Base-by-base conservation (phyloP, 306 rosid genomes). In the Potentilla sterilis region DNA sequence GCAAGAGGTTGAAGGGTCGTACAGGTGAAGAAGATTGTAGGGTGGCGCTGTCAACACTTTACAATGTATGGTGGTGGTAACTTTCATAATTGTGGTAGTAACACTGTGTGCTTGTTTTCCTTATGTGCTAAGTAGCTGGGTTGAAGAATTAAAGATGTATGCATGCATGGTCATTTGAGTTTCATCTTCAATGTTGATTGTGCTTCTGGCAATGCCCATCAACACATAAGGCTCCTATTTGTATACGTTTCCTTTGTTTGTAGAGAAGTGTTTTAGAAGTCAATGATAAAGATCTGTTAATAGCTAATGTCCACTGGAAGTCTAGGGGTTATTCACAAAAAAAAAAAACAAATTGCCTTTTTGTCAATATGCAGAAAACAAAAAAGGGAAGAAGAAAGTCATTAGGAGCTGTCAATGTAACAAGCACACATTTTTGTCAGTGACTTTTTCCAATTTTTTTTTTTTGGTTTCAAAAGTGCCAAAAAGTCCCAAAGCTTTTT, bases 1-100 rank as follows among this genome's bases (percentile, higher is more conserved):
- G 97, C 67, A 95, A 92, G 92, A 90, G 98, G 84, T 92, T 95
- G 70, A 95, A 95, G 89, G 98, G 98, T 69, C 98, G 98, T 66
- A 87, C 96, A 68, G 97, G 93, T 76, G 98, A 92, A 83, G 93
- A 95, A 72, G 98, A 95, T 75, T 95, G 97, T 82, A 81, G 96
- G 85, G 86, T 85, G 49, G 95, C 98, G 13, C 97, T 95, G 70
- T 92, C 97, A 73, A 95, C 97, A 78, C 98, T 93, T 62, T 91
- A 82, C 81, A 87, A 89, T 78, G 96, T 92, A 92, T 69, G 88
- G 35, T 73, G 62, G 52, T 48, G 59, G 57, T 62, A 72, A 66
- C 72, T 52, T 75, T 51, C 24, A 21, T 34, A 16, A 5, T 72
- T 46, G 8, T 15, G 38, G 21, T 73, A 32, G 68, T 19, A 57